A percentile compares a stretch with the other conserved stretches of the same genome.
Evolutionary conservation across 495 filamentous ascomycete species (phyloP).

Genomic region (Jackrogersella minutella): DNA sequence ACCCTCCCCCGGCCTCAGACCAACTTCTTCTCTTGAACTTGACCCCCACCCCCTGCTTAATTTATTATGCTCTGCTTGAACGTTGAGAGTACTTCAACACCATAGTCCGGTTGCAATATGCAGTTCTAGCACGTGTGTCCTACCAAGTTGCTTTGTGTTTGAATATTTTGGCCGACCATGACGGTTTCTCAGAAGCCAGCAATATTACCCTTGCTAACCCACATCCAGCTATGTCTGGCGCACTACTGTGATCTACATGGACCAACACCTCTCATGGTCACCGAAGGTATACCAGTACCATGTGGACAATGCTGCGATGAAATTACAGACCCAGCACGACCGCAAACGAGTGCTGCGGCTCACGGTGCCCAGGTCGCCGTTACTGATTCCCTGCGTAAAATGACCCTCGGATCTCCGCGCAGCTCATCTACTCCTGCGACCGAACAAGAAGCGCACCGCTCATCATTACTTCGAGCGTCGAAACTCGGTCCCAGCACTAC

Average conservation of each 20-base stretch:
- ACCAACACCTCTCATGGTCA: constrained; percentile 94
- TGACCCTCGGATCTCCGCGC: constrained; percentile 46
- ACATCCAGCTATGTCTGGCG: constrained; percentile 83
- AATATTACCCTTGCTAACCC: constrained; percentile 49
- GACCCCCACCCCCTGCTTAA: constrained; percentile 21
- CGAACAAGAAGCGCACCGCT: constrained; percentile 53
- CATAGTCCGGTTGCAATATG: constrained; percentile 15
- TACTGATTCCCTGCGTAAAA: constrained; percentile 52
- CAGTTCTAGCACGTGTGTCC: constrained; percentile 28
- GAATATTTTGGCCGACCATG: constrained; percentile 27
- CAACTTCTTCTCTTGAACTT: constrained; percentile 23
- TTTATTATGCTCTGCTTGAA: constrained; percentile 16
- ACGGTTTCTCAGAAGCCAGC: constrained; percentile 37
- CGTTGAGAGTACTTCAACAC: constrained; percentile 7
- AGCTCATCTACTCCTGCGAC: constrained; percentile 52
- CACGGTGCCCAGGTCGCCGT: constrained; percentile 45
- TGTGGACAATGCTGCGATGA: constrained; percentile 77
- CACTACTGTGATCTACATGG: constrained; percentile 98
- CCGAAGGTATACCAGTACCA: constrained; percentile 80
- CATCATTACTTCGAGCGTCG: constrained; percentile 48
- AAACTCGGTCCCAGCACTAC: constrained; percentile 26
- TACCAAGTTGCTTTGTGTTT: background rate
- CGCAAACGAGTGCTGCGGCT: constrained; percentile 48
- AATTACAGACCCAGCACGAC: constrained; percentile 30
- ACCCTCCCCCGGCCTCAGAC: constrained; percentile 19